Evolutionary conservation across 768 basidiomycete genomes (phyloP).

Genomic region (Mycena capillaripes): DNA sequence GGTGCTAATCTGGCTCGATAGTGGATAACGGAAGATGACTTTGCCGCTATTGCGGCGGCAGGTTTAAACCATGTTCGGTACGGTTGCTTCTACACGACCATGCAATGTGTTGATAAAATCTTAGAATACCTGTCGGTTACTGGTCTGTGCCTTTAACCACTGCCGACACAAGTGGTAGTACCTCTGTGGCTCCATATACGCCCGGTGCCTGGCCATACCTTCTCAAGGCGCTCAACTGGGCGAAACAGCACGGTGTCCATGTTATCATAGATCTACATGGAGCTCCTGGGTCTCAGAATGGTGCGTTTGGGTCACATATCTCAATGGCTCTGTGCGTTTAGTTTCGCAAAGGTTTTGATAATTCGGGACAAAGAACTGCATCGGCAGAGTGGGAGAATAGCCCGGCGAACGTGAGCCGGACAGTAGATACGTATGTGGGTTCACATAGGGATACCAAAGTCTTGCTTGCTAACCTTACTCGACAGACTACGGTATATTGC

Average conservation of each 20-base stretch:
- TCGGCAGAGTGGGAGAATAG: constrained; percentile 69
- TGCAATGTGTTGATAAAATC: background rate
- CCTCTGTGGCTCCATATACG: constrained; percentile 28
- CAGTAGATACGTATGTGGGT: constrained; percentile 61
- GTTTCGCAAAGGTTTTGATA: constrained; percentile 70
- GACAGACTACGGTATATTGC: constrained; percentile 61
- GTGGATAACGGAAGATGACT: constrained; percentile 81
- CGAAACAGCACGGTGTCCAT: constrained; percentile 69
- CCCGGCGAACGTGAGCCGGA: constrained; percentile 63
- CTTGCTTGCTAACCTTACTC: background rate
- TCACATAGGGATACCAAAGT: background rate
- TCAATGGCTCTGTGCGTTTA: background rate
- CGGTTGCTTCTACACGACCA: constrained; percentile 23
- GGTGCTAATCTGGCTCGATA: constrained; percentile 33
- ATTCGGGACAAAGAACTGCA: constrained; percentile 75
- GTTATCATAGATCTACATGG: constrained; percentile 86
- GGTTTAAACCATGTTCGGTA: constrained; percentile 82
- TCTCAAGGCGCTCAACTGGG: constrained; percentile 74
- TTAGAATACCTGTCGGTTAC: constrained; percentile 79
- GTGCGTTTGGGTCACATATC: background rate
- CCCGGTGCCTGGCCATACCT: constrained; percentile 81
- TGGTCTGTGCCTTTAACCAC: constrained; percentile 83
- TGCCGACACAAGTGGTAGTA: constrained; percentile 61
- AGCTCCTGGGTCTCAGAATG: constrained; percentile 69
- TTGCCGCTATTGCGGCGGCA: constrained; percentile 72